A percentile compares a stretch with the other conserved stretches of the same genome.
Conservation (phyloP, 116 monocot species). For the Trichopus zeylanicus region DNA sequence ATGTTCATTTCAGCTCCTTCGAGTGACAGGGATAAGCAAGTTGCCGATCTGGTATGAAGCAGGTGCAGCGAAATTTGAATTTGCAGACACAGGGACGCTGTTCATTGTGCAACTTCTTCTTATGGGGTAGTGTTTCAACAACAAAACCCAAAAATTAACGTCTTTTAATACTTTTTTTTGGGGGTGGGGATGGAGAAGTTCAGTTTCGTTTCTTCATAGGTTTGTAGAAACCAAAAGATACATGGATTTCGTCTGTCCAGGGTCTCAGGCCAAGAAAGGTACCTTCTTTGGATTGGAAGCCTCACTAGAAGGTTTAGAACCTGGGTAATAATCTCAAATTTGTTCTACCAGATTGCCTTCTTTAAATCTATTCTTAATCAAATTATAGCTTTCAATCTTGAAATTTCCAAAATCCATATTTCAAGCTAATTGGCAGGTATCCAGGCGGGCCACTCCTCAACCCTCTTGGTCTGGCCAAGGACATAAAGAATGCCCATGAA, state of each 20-base stretch:
- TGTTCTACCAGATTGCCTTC: background rate
- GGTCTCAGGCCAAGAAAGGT: slow-evolving; percentile 75
- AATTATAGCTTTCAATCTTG: background rate
- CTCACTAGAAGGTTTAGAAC: slow-evolving; percentile 67
- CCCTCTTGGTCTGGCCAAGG: slow-evolving; percentile 75
- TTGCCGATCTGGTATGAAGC: slow-evolving; percentile 88
- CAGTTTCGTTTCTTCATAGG: slow-evolving; percentile 21
- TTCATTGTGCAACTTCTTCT: slow-evolving; percentile 71
- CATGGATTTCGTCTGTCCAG: slow-evolving; percentile 77
- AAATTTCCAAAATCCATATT: no score
- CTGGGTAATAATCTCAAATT: slow-evolving; percentile 31
- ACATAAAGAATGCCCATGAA: slow-evolving; percentile 40
- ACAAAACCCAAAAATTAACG: background rate
- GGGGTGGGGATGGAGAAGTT: no score
- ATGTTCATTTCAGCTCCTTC: slow-evolving; percentile 47
- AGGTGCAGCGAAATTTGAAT: slow-evolving; percentile 59
- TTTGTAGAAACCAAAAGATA: slow-evolving; percentile 89
- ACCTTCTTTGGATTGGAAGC: slow-evolving; percentile 82
- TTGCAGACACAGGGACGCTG: slow-evolving; percentile 63
- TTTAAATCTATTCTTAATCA: background rate
- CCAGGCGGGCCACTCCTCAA: slow-evolving; percentile 81
- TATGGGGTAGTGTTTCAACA: slow-evolving; percentile 58
- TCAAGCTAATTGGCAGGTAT: slow-evolving; percentile 35
- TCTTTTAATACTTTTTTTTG: no score
- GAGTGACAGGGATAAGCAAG: slow-evolving; percentile 55